Conservation (phyloP, 345 rosid genomes). For the Euphorbia lathyris region DNA sequence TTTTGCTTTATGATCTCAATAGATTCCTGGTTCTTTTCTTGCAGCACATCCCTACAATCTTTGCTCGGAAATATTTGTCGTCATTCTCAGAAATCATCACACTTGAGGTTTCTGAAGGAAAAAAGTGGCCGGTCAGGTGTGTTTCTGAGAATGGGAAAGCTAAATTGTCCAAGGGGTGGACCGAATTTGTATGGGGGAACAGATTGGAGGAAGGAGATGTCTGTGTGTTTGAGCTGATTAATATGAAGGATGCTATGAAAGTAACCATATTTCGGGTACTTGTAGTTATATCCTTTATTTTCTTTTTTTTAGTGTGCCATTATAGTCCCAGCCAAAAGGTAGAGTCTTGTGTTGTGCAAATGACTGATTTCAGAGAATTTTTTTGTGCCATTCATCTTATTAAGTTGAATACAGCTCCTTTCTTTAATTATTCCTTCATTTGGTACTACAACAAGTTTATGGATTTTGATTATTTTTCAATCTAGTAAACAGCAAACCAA, state of each 20-base stretch:
- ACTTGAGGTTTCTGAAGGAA: constrained; percentile 41
- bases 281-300: background rate
- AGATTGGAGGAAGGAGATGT: constrained; percentile 56
- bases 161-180: constrained; percentile 55
- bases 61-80: constrained; percentile 42
- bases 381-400: background rate
- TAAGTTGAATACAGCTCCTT: background rate
- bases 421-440: background rate
- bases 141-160: constrained; percentile 25
- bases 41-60: constrained; percentile 53
- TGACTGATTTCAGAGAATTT: background rate
- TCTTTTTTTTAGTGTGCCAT: background rate
- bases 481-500: no score
- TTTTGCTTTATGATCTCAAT: background rate
- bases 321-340: background rate
- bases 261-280: constrained; percentile 50
- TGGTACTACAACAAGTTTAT: no score
- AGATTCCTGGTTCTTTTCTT: background rate
- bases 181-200: constrained; percentile 47
- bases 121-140: constrained; percentile 51
- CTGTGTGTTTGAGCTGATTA: constrained; percentile 54
- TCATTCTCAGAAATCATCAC: constrained; percentile 33
- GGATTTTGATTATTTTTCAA: no score
- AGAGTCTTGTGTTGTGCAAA: background rate
- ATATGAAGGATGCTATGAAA: constrained; percentile 37